phyloP scores from a whole-genome alignment of 352 stramenopile genomes.

The Globisporangium acanthophoron region DNA sequence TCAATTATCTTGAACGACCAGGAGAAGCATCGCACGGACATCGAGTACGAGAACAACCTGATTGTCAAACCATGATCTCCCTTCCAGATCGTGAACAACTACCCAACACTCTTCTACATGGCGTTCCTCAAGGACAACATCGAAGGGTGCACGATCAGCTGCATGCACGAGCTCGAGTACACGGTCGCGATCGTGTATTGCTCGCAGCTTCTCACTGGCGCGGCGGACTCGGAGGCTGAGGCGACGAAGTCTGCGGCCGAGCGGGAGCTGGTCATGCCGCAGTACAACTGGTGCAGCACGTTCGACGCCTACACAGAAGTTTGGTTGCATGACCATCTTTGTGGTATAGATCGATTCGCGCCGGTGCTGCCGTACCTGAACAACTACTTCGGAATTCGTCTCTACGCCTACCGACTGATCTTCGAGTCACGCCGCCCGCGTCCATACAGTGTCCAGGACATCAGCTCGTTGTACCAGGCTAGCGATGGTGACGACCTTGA shows the following conservation, averaged over 20 bases:
- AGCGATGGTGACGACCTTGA: slow-evolving; percentile 84
- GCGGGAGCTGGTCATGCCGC: slow-evolving; percentile 67
- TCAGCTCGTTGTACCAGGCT: slow-evolving; percentile 92
- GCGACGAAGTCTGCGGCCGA: slow-evolving; percentile 46
- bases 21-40: slow-evolving; percentile 91
- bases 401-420: slow-evolving; percentile 83
- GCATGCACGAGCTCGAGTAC: slow-evolving; percentile 87
- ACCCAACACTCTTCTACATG: slow-evolving; percentile 91
- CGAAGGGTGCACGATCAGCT: slow-evolving; percentile 62
- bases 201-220: slow-evolving; percentile 56
- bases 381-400: slow-evolving; percentile 91
- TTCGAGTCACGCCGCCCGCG: slow-evolving; percentile 75
- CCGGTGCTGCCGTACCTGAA: slow-evolving; percentile 89
- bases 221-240: slow-evolving; percentile 17
- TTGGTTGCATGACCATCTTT: slow-evolving; percentile 88
- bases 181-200: slow-evolving; percentile 91
- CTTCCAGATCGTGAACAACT: slow-evolving; percentile 95
- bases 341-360: slow-evolving; percentile 91
- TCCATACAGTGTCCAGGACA: slow-evolving; percentile 72
- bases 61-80: slow-evolving; percentile 93
- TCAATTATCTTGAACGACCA: slow-evolving; percentile 88
- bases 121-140: slow-evolving; percentile 88
- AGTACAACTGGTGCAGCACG: slow-evolving; percentile 79
- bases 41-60: slow-evolving; percentile 88
- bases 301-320: slow-evolving; percentile 94